Percentiles rank a stretch among this genome's conserved stretches.
phyloP scores from a whole-genome alignment of 208 protist genomes.

The Crithidia expoeki region DNA sequence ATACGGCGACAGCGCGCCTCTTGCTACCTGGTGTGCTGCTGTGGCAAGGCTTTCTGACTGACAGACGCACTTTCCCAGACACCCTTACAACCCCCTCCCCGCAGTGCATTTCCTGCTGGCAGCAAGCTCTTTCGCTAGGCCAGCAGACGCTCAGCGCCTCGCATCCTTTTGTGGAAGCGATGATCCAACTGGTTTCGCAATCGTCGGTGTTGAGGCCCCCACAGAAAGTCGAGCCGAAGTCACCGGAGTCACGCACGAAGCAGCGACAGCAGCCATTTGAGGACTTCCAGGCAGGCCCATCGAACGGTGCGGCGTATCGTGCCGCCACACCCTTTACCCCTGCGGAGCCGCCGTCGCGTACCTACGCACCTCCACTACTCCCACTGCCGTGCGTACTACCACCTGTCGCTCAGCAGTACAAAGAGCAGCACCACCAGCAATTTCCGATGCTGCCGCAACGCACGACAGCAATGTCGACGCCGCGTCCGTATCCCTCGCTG shows the following conservation, averaged over 20 bases:
- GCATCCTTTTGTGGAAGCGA: constrained; percentile 19
- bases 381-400: not conserved
- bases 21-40: constrained; percentile 35
- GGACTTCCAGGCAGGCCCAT: no score
- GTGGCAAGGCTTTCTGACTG: not conserved
- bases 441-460: not conserved
- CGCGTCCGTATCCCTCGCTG: not conserved
- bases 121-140: constrained; percentile 15
- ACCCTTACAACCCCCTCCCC: not conserved
- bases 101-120: constrained; percentile 5
- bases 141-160: constrained; percentile 12
- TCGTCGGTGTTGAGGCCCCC: not conserved
- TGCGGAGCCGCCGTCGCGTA: not conserved
- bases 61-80: not conserved
- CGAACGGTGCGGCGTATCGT: not conserved
- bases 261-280: not conserved
- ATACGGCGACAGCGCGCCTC: constrained; percentile 3
- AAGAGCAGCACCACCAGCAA: not conserved
- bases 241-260: not conserved
- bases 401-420: not conserved
- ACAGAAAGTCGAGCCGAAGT: not conserved
- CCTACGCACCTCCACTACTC: not conserved
- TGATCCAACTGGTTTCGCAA: not conserved
- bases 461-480: not conserved
- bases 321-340: not conserved